Conservation (phyloP, 2,329 filamentous ascomycete species). For the Diaporthe citriasiana region DNA sequence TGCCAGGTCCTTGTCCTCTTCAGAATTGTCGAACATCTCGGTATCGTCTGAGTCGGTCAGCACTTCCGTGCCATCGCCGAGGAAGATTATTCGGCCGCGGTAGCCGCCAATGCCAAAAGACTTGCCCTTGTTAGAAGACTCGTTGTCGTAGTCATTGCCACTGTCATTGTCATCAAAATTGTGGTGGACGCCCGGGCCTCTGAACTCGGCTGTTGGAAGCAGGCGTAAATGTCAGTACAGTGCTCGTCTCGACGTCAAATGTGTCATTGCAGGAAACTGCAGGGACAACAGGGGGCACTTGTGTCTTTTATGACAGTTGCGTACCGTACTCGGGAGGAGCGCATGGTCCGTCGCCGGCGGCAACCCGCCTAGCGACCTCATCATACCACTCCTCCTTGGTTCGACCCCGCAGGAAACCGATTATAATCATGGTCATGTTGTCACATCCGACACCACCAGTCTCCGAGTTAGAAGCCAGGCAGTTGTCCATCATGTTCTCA, state of each 20-base stretch:
- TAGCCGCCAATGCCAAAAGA: constrained; percentile 77
- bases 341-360: constrained; percentile 96
- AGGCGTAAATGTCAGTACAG: constrained; percentile 46
- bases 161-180: constrained; percentile 85
- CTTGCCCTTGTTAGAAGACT: constrained; percentile 67
- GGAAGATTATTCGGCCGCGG: constrained; percentile 90
- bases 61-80: constrained; percentile 95
- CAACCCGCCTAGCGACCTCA: constrained; percentile 91
- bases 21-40: constrained; percentile 91
- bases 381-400: constrained; percentile 99
- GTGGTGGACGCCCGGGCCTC: constrained; percentile 84
- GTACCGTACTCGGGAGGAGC: constrained; percentile 99
- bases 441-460: constrained; percentile 98
- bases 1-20: constrained; percentile 87
- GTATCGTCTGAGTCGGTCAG: constrained; percentile 89
- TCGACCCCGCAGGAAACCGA: constrained; percentile 91
- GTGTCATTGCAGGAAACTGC: background rate
- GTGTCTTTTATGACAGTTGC: constrained; percentile 59
- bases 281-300: background rate
- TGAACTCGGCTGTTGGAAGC: constrained; percentile 78
- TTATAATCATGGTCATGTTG: constrained; percentile 98
- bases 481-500: constrained; percentile 99
- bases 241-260: background rate
- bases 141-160: constrained; percentile 82
- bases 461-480: constrained; percentile 96